Base-by-base conservation (phyloP, 169 alveolate species). In the Fabrea salina region DNA sequence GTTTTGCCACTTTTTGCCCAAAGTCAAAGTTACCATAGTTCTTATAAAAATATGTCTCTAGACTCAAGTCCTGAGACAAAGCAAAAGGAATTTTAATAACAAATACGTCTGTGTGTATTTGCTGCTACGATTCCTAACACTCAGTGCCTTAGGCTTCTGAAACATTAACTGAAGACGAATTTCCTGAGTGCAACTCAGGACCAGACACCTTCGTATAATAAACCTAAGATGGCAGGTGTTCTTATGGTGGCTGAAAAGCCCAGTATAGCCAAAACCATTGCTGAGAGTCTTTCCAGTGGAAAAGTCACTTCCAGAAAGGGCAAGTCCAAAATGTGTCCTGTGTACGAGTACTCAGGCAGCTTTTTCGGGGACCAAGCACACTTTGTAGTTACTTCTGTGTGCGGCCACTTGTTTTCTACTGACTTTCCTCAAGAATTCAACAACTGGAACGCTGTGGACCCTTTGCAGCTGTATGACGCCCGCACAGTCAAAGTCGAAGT, bases 221-320 rank as follows among this genome's bases (percentile, higher is more conserved):
- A 25, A 74, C 54, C 57, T 75, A 11, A 49, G 51, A 50, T 58
- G 66, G 27, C 58, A 30, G 50, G 51, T n/a, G 98, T 98, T 27
- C 84, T 98, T 84, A 97, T 97, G 98, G 99, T 98, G 47, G 99
- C 99, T 5, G 99, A 98, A 85, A 98, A 98, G 93, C 99, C 99
- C 22, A 97, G 99, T 25, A 98, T 98, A 47, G 99, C 99, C 22
- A 92, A 96, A 78, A 90, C 98, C 47, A 94, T 98, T 66, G 96
- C 99, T 43, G 96, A 93, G 68, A 96, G 96, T 30, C 96, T 98
- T 33, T 89, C 97, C 33, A 86, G 83, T 44, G 91, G 90, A 27
- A 80, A 89, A 37, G 72, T 58, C 51, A 87, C 85, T 43, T 87
- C 84, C 43, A 82, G 91, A 68, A 92, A 81, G 41, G 96, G 93